Percentiles rank a stretch among this genome's conserved stretches.
Conservation (phyloP, 306 rosid species). For the Pterocarpus macrocarpus region DNA sequence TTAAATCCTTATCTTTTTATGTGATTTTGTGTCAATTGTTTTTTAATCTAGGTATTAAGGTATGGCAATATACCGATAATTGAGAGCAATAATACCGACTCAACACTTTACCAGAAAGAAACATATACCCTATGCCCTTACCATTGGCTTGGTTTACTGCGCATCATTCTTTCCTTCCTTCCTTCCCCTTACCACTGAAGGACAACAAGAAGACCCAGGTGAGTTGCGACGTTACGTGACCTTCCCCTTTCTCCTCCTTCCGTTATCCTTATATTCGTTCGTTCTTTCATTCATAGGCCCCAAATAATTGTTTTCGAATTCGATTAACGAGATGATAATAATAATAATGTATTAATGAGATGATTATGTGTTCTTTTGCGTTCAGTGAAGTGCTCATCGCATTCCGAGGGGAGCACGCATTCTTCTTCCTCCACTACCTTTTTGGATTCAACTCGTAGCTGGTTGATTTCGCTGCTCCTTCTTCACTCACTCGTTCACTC, state of each 20-base stretch:
- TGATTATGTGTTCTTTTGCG: not conserved
- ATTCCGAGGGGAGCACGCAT: not conserved
- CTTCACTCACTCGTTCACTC: not conserved
- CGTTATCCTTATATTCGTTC: too few relatives aligned
- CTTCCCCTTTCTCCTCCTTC: not conserved
- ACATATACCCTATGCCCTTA: too few relatives aligned
- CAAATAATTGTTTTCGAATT: not conserved
- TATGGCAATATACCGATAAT: too few relatives aligned
- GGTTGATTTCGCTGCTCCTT: not conserved
- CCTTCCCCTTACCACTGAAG: not conserved
- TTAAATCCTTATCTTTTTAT: too few relatives aligned
- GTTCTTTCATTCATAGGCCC: too few relatives aligned
- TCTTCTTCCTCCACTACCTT: not conserved
- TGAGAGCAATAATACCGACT: too few relatives aligned
- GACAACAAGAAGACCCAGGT: not conserved
- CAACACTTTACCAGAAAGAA: too few relatives aligned
- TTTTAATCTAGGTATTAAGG: too few relatives aligned
- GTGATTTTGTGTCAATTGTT: too few relatives aligned
- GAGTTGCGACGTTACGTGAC: not conserved
- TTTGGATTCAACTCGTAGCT: conserved; percentile 29
- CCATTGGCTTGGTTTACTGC: not conserved
- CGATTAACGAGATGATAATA: not conserved
- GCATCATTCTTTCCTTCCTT: not conserved
- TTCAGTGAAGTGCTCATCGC: not conserved
- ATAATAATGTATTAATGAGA: not conserved